phyloP scores from a whole-genome alignment of 352 stramenopile genomes.

The Phytophthora rubi region DNA sequence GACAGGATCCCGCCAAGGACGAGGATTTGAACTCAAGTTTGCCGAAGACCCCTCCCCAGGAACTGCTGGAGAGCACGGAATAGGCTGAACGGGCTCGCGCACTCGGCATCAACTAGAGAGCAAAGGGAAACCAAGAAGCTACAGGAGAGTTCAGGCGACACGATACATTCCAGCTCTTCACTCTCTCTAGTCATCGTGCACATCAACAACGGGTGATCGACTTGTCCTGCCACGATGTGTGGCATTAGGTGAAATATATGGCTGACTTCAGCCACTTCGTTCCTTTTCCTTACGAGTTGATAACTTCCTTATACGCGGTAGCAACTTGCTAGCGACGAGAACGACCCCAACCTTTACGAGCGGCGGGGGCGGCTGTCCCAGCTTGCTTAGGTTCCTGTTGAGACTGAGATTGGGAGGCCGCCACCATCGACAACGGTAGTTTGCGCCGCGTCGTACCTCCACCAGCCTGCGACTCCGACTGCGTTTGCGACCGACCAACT shows the following conservation, averaged over 20 bases:
- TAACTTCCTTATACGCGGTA: conserved; percentile 13
- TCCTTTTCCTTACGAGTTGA: conserved; percentile 12
- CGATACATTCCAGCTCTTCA: neutral
- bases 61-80: conserved; percentile 53
- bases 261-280: conserved; percentile 11
- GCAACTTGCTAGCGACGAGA: conserved; percentile 48
- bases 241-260: conserved; percentile 31
- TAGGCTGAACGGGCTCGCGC: conserved; percentile 9
- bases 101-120: conserved; percentile 14
- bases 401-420: conserved; percentile 58
- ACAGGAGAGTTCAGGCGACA: too few species aligned
- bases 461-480: conserved; percentile 50
- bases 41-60: conserved; percentile 72
- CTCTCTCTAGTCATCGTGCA: neutral
- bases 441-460: conserved; percentile 55
- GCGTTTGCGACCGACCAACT: conserved; percentile 36
- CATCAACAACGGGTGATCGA: neutral
- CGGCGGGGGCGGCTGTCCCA: conserved; percentile 25
- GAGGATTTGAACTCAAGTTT: conserved; percentile 79
- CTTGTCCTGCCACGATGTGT: neutral
- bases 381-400: conserved; percentile 28
- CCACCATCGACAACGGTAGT: conserved; percentile 73
- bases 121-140: conserved; percentile 1
- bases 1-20: conserved; percentile 71
- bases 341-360: conserved; percentile 73